Conservation (phyloP, 345 rosid species). For the Heritiera littoralis region DNA sequence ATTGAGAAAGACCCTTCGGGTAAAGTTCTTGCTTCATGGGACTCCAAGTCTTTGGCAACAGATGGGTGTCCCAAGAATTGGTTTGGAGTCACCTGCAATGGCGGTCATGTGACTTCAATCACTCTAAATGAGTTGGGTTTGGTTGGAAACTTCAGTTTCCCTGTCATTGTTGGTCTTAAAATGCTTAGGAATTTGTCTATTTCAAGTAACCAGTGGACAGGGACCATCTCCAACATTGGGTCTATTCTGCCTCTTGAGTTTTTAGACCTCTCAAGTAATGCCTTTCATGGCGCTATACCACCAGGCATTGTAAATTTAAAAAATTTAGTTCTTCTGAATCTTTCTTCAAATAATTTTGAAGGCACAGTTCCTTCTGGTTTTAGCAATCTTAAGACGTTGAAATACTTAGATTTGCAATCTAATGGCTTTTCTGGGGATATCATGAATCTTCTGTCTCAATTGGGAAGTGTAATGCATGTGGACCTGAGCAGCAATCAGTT, state of each 20-base stretch:
- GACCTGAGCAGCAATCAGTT: slow-evolving; percentile 75
- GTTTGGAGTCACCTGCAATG: slow-evolving; percentile 69
- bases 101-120: slow-evolving; percentile 62
- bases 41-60: slow-evolving; percentile 56
- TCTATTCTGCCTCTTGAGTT: slow-evolving; percentile 52
- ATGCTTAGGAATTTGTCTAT: slow-evolving; percentile 68
- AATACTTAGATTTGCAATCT: slow-evolving; percentile 60
- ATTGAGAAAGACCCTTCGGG: slow-evolving; percentile 62
- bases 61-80: slow-evolving; percentile 74
- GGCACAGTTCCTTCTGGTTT: slow-evolving; percentile 58
- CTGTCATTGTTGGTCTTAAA: slow-evolving; percentile 48
- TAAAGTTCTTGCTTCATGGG: slow-evolving; percentile 64
- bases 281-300: slow-evolving; percentile 57
- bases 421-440: slow-evolving; percentile 73
- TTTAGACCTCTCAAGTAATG: slow-evolving; percentile 60
- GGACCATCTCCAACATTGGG: slow-evolving; percentile 64
- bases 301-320: slow-evolving; percentile 42
- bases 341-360: slow-evolving; percentile 56
- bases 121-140: slow-evolving; percentile 61
- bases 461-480: slow-evolving; percentile 49
- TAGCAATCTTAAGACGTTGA: slow-evolving; percentile 47
- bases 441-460: slow-evolving; percentile 56
- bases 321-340: slow-evolving; percentile 51
- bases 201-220: slow-evolving; percentile 59
- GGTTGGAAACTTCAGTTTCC: slow-evolving; percentile 68